phyloP scores from a whole-genome alignment of 192 early-diverging fungal species.

The Podila minutissima region DNA sequence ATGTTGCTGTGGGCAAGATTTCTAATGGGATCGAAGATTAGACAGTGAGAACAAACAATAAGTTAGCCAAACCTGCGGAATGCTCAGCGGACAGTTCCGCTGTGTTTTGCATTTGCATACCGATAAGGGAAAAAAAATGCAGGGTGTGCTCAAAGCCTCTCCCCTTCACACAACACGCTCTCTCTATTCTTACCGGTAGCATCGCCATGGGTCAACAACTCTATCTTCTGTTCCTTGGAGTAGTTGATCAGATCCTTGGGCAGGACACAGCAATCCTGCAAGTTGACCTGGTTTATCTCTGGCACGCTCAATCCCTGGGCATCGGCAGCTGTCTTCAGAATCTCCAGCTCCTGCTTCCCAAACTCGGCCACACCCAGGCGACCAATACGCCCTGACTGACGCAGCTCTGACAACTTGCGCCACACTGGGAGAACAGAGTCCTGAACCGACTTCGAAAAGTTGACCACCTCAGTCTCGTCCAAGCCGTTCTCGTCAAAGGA shows the following conservation, averaged over 20 bases:
- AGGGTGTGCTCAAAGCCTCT: no score
- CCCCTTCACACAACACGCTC: no score
- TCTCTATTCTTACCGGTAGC: constrained; percentile 37
- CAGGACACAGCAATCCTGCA: constrained; percentile 58
- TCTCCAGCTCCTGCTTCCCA: constrained; percentile 40
- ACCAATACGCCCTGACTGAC: constrained; percentile 43
- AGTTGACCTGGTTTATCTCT: constrained; percentile 59
- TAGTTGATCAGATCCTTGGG: constrained; percentile 56
- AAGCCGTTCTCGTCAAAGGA: constrained; percentile 34
- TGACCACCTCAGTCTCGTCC: constrained; percentile 45
- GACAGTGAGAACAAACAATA: not conserved
- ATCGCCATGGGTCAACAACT: constrained; percentile 58
- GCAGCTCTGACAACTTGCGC: constrained; percentile 36
- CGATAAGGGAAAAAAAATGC: constrained; percentile 6
- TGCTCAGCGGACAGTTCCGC: no score
- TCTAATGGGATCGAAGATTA: constrained; percentile 21
- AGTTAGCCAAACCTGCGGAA: not conserved
- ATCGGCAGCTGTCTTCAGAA: constrained; percentile 32
- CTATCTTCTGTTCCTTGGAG: constrained; percentile 53
- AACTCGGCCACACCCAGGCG: constrained; percentile 61
- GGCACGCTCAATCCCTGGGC: constrained; percentile 40
- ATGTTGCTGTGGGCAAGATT: constrained; percentile 54
- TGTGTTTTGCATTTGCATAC: not conserved
- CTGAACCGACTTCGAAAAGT: constrained; percentile 21
- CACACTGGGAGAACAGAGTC: constrained; percentile 23